A percentile compares a stretch with the other conserved stretches of the same genome.
These are phyloP conservation scores for Reutealis trisperma DNA, from an alignment of 345 rosid species.

Conservation along the genomic window DNA sequence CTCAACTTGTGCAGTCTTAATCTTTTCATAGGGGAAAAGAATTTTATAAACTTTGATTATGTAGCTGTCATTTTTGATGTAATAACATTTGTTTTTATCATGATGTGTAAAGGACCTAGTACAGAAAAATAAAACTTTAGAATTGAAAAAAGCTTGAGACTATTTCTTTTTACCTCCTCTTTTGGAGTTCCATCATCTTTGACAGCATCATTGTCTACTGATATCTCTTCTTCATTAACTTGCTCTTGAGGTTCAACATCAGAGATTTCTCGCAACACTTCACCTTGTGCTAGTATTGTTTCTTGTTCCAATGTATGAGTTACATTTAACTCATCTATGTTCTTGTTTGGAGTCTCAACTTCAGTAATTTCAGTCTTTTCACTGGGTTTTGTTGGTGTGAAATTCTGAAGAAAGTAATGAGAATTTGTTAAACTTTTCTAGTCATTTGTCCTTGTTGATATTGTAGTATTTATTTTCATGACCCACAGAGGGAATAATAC, in stretches of 20 bases:
- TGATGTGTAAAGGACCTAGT: not conserved
- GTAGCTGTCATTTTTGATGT: not conserved
- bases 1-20: not conserved
- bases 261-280: no score
- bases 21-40: not conserved
- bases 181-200: slow-evolving; percentile 4
- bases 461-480: not conserved
- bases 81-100: not conserved
- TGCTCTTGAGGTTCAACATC: no score
- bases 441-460: not conserved
- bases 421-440: not conserved
- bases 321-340: slow-evolving; percentile 2
- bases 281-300: not conserved
- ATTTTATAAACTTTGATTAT: not conserved
- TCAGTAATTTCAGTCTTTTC: slow-evolving; percentile 16
- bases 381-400: slow-evolving; percentile 5
- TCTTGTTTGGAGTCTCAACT: slow-evolving; percentile 6
- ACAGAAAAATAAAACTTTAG: not conserved
- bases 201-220: not conserved
- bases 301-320: slow-evolving; percentile 9
- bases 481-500: not conserved
- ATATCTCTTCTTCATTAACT: not conserved
- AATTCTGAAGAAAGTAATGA: slow-evolving; percentile 20
- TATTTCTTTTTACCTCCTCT: slow-evolving; percentile 10
- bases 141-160: no score